Percentiles rank a stretch among this genome's conserved stretches.
These are phyloP conservation scores for Metschnikowia koreensis DNA, from an alignment of 805 yeast species.

Conservation along the genomic window DNA sequence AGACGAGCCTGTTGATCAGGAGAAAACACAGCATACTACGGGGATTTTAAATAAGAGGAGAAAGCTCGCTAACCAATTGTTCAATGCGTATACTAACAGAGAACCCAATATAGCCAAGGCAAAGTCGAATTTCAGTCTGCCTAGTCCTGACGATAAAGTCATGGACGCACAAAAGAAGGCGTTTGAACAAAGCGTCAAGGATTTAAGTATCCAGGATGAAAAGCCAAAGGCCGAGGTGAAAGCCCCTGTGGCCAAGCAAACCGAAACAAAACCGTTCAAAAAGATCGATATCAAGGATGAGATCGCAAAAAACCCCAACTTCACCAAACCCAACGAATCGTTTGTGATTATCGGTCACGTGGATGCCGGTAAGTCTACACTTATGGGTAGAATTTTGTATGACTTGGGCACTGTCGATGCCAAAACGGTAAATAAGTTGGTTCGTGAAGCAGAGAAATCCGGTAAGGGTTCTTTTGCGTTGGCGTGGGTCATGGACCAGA, in stretches of 20 bases:
- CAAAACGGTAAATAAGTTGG: constrained; percentile 58
- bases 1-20: not conserved
- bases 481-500: constrained; percentile 86
- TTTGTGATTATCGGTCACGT: constrained; percentile 85
- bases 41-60: constrained; percentile 8
- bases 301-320: constrained; percentile 29
- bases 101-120: constrained; percentile 40
- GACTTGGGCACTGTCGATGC: constrained; percentile 68
- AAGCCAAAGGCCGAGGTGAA: constrained; percentile 9
- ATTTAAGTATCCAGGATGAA: constrained; percentile 23
- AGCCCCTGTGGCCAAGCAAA: constrained; percentile 14
- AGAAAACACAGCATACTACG: not conserved
- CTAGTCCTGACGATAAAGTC: constrained; percentile 82
- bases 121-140: constrained; percentile 54
- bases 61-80: constrained; percentile 17
- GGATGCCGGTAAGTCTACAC: constrained; percentile 81
- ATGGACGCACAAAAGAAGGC: constrained; percentile 55
- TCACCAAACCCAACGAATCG: constrained; percentile 55
- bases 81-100: constrained; percentile 42
- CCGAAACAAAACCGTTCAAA: constrained; percentile 41
- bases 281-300: constrained; percentile 44
- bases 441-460: constrained; percentile 59
- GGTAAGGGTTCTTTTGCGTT: constrained; percentile 81
- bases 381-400: constrained; percentile 69
- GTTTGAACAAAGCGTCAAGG: constrained; percentile 31